Evolutionary conservation across 257 asterid genomes (phyloP).

Genomic region (Henckelia pumila): DNA sequence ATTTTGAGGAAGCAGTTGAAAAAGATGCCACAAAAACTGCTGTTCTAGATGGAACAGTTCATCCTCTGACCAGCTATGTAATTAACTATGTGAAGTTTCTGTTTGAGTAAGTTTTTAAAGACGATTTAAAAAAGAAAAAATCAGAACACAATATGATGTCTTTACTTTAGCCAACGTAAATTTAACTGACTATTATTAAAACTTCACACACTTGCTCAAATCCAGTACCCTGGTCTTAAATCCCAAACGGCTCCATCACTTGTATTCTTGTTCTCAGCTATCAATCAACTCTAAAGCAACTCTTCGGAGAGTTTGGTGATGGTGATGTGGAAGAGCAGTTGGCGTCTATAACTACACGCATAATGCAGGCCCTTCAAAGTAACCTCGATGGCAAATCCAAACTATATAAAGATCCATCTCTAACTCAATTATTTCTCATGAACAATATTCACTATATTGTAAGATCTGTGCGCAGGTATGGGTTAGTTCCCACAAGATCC

Average conservation of each 20-base stretch:
- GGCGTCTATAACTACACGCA: constrained; percentile 67
- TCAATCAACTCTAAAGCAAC: constrained; percentile 80
- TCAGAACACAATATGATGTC: neutral
- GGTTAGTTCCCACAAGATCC: constrained; percentile 1
- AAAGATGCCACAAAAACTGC: constrained; percentile 94
- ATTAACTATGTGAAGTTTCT: constrained; percentile 90
- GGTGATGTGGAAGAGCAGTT: constrained; percentile 60
- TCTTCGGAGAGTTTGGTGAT: constrained; percentile 56
- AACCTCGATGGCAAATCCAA: constrained; percentile 92
- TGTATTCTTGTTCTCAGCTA: constrained; percentile 52
- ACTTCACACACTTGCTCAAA: neutral
- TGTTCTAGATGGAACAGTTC: constrained; percentile 98
- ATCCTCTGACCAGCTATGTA: constrained; percentile 94
- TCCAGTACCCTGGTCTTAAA: neutral
- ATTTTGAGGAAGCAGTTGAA: constrained; percentile 97
- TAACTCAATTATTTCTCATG: constrained; percentile 90
- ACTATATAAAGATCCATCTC: constrained; percentile 91
- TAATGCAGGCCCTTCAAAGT: constrained; percentile 85
- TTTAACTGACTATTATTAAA: neutral
- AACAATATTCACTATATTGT: constrained; percentile 91
- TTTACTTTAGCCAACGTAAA: neutral
- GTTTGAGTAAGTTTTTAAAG: constrained; percentile 64
- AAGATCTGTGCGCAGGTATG: constrained; percentile 88
- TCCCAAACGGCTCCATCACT: neutral
- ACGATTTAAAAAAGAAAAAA: too few species aligned